phyloP scores from a whole-genome alignment of 2,329 filamentous ascomycete genomes.

The Penicillium fuscoglaucum region DNA sequence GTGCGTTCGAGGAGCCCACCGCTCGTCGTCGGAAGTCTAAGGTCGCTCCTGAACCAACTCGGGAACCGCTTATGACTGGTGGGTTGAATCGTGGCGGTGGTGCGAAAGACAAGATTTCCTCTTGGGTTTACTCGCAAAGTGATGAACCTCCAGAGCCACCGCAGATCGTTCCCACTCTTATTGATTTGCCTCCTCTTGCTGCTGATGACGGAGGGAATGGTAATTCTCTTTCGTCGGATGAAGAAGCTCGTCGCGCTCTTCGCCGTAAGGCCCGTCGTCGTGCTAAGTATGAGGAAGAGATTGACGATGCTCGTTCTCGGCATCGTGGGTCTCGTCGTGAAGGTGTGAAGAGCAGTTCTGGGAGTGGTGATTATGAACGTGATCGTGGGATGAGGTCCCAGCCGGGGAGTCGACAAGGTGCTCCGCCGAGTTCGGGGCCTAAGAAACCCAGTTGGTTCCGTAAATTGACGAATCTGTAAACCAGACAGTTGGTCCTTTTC shows the following conservation, averaged over 20 bases:
- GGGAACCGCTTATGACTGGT: slow-evolving; percentile 35
- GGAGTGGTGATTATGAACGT: slow-evolving; percentile 43
- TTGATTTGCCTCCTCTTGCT: slow-evolving; percentile 42
- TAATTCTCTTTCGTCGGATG: slow-evolving; percentile 45
- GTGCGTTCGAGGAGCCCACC: slow-evolving; percentile 37
- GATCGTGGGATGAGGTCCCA: slow-evolving; percentile 36
- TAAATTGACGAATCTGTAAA: slow-evolving; percentile 42
- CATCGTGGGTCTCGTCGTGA: slow-evolving; percentile 37
- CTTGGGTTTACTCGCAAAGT: slow-evolving; percentile 51
- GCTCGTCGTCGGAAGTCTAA: slow-evolving; percentile 40
- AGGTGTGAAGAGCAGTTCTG: slow-evolving; percentile 43
- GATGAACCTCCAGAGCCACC: slow-evolving; percentile 51
- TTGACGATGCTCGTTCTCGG: slow-evolving; percentile 38
- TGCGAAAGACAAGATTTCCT: slow-evolving; percentile 49
- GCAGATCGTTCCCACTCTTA: slow-evolving; percentile 47
- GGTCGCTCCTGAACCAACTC: slow-evolving; percentile 22
- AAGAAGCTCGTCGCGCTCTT: slow-evolving; percentile 41
- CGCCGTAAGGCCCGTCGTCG: slow-evolving; percentile 43
- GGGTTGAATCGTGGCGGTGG: slow-evolving; percentile 17
- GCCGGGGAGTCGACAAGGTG: slow-evolving; percentile 25
- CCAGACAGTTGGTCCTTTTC: background rate
- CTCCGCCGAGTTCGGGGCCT: slow-evolving; percentile 27
- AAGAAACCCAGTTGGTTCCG: slow-evolving; percentile 48
- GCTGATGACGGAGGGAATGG: slow-evolving; percentile 31
- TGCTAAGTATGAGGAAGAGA: slow-evolving; percentile 45